phyloP scores from a whole-genome alignment of 441 rosid species.

The Adansonia gregorii region DNA sequence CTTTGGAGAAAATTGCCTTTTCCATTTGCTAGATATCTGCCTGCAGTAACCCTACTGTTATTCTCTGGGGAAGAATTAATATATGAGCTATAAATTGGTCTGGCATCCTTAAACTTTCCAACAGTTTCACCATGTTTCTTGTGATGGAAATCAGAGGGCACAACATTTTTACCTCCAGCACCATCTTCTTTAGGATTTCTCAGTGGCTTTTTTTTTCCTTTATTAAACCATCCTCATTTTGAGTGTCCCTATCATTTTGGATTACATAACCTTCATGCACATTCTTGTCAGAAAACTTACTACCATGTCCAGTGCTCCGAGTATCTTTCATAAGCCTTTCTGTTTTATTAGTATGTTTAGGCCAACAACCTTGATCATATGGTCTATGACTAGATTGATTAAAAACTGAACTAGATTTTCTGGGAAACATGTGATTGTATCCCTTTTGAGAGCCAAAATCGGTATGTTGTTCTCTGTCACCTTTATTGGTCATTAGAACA shows the following conservation, averaged over 20 bases:
- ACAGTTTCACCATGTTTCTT: constrained; percentile 57
- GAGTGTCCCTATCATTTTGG: constrained; percentile 58
- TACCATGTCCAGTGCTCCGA: constrained; percentile 51
- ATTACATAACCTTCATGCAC: constrained; percentile 48
- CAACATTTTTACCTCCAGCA: constrained; percentile 52
- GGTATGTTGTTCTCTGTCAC: constrained; percentile 44
- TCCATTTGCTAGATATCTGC: constrained; percentile 51
- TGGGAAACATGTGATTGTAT: constrained; percentile 43
- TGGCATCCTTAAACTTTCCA: constrained; percentile 60
- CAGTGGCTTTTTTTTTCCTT: constrained; percentile 55
- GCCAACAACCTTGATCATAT: constrained; percentile 44
- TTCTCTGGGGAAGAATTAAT: constrained; percentile 60
- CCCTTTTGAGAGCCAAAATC: constrained; percentile 47
- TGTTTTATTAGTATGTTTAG: constrained; percentile 47
- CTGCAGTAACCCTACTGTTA: constrained; percentile 39
- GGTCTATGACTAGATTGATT: constrained; percentile 48
- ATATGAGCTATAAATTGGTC: constrained; percentile 48
- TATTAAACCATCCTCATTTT: constrained; percentile 49
- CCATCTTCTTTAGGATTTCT: constrained; percentile 64
- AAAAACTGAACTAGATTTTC: constrained; percentile 54
- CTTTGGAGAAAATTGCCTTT: constrained; percentile 63
- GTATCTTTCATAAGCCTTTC: constrained; percentile 52
- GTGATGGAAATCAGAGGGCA: constrained; percentile 48
- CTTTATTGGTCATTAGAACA: constrained; percentile 43
- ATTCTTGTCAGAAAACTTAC: constrained; percentile 52